Percentiles rank a stretch among this genome's conserved stretches.
Conservation (phyloP, 257 asterid species). For the Nicotiana tomentosiformis region DNA sequence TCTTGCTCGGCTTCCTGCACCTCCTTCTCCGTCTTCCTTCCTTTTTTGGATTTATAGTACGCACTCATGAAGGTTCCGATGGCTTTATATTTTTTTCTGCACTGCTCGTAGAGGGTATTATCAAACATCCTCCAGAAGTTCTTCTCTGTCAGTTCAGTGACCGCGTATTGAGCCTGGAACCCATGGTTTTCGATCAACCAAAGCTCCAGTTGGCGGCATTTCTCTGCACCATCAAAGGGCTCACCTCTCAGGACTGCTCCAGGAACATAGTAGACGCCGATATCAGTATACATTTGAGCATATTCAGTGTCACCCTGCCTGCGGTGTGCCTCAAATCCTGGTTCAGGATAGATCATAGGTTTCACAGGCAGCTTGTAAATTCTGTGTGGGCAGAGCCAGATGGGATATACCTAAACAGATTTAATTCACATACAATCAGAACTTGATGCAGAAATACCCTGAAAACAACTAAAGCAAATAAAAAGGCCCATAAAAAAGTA, state of each 20-base stretch:
- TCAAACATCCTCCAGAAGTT: conserved; percentile 98
- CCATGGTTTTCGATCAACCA: conserved; percentile 94
- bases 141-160: conserved; percentile 83
- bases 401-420: conserved; percentile 64
- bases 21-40: conserved; percentile 94
- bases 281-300: conserved; percentile 91
- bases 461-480: not conserved
- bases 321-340: conserved; percentile 58
- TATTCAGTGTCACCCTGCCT: conserved; percentile 57
- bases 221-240: conserved; percentile 75
- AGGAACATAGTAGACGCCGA: conserved; percentile 86
- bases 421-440: not conserved
- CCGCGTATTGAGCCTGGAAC: conserved; percentile 93
- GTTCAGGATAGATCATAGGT: conserved; percentile 86
- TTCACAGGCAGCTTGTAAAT: conserved; percentile 71
- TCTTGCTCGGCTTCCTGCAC: conserved; percentile 98
- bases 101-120: conserved; percentile 71
- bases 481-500: no score
- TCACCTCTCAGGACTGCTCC: conserved; percentile 93
- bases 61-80: conserved; percentile 90
- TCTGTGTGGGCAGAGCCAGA: conserved; percentile 97
- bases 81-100: conserved; percentile 70
- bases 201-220: conserved; percentile 60
- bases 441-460: not conserved
- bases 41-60: conserved; percentile 88